Evolutionary conservation across 495 filamentous ascomycete species (phyloP).

Genomic region (Achaetomiella virescens): DNA sequence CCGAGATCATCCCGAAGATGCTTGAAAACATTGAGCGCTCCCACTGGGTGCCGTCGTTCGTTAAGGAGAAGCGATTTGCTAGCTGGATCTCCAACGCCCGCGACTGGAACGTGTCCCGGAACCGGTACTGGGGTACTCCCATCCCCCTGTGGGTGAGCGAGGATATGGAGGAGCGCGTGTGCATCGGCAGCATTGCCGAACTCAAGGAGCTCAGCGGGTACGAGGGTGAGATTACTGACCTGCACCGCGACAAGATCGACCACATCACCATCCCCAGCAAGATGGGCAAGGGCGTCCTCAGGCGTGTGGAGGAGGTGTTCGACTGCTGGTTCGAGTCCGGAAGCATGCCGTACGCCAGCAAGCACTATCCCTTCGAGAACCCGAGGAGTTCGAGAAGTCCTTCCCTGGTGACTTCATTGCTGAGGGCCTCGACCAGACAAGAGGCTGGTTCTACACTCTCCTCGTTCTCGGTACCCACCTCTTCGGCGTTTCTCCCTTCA

Average conservation of each 20-base stretch:
- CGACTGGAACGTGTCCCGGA: constrained; percentile 95
- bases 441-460: constrained; percentile 97
- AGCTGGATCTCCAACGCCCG: constrained; percentile 64
- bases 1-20: constrained; percentile 81
- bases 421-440: constrained; percentile 71
- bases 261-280: constrained; percentile 94
- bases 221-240: constrained; percentile 75
- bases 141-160: constrained; percentile 90
- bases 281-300: constrained; percentile 77
- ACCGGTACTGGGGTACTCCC: constrained; percentile 97
- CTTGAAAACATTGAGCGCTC: constrained; percentile 81
- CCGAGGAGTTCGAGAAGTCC: constrained; percentile 65
- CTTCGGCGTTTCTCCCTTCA: constrained; percentile 83
- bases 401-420: constrained; percentile 98
- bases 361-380: constrained; percentile 95
- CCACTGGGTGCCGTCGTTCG: constrained; percentile 88
- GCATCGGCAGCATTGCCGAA: constrained; percentile 79
- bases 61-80: constrained; percentile 86
- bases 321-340: constrained; percentile 91
- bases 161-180: constrained; percentile 78
- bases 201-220: constrained; percentile 83
- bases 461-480: constrained; percentile 86
- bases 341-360: constrained; percentile 91
- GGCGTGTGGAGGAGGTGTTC: constrained; percentile 84
- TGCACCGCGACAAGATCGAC: constrained; percentile 93